phyloP scores from a whole-genome alignment of 106 monocot species.

The Dioscorea dumetorum region DNA sequence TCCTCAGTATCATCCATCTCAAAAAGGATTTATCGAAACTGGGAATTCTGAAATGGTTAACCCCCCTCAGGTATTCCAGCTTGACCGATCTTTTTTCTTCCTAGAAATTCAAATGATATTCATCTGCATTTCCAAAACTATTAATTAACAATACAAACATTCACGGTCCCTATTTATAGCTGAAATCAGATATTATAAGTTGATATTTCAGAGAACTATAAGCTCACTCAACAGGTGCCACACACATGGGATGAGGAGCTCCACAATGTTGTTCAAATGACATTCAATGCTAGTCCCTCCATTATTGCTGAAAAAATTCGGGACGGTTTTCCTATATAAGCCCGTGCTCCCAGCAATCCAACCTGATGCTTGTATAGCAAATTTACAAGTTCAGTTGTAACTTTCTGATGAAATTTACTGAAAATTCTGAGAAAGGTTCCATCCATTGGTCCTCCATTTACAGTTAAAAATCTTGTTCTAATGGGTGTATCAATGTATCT shows the following conservation, averaged over 20 bases:
- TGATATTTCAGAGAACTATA: no score
- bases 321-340: conserved; percentile 27
- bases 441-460: no score
- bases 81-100: not conserved
- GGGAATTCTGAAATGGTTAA: conserved; percentile 13
- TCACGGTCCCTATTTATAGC: no score
- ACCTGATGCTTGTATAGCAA: no score
- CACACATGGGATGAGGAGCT: conserved; percentile 22
- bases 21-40: conserved; percentile 14
- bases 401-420: no score
- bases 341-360: no score
- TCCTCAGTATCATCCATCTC: conserved; percentile 22
- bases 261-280: conserved; percentile 33
- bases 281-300: conserved; percentile 22
- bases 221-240: conserved; percentile 9
- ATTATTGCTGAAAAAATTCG: conserved; percentile 23
- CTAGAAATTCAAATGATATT: not conserved
- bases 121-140: not conserved
- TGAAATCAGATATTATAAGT: no score
- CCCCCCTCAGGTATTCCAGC: not conserved
- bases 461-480: no score
- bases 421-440: no score
- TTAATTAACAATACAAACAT: not conserved
- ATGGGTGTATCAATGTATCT: no score
- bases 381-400: no score